Evolutionary conservation across 2,329 filamentous ascomycete genomes (phyloP).

Genomic region (Neonectria coccinea): DNA sequence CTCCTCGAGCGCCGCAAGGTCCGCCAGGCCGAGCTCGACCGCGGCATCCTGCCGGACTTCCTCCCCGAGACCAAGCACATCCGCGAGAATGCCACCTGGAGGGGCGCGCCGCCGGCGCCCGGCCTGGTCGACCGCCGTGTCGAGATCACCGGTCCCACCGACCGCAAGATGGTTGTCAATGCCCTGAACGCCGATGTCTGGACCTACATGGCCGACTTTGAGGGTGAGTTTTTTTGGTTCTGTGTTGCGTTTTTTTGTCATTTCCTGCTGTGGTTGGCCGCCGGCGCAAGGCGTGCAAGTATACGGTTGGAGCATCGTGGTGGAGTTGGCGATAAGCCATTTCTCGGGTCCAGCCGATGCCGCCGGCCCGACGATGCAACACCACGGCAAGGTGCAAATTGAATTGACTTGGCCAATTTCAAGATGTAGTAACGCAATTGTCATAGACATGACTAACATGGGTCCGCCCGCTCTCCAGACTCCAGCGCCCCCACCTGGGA

Average conservation of each 20-base stretch:
- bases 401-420: not conserved
- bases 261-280: conserved; percentile 12
- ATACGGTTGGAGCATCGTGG: conserved; percentile 2
- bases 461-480: conserved; percentile 64
- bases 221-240: conserved; percentile 70
- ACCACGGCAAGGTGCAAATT: not conserved
- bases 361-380: conserved; percentile 4
- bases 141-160: conserved; percentile 97
- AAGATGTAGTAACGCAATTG: not conserved
- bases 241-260: conserved; percentile 7
- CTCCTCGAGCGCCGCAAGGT: conserved; percentile 87
- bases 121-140: conserved; percentile 93
- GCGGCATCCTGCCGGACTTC: conserved; percentile 90
- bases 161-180: conserved; percentile 99
- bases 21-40: conserved; percentile 93
- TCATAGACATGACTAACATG: conserved; percentile 35
- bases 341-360: not conserved
- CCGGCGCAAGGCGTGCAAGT: conserved; percentile 25
- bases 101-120: conserved; percentile 88
- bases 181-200: conserved; percentile 95
- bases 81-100: conserved; percentile 94
- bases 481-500: conserved; percentile 97
- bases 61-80: conserved; percentile 95
- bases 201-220: conserved; percentile 99
- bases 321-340: conserved; percentile 19